A percentile compares a stretch with the other conserved stretches of the same genome.
Evolutionary conservation across 768 basidiomycete species (phyloP).

Genomic region (Boletus tomentosulus): DNA sequence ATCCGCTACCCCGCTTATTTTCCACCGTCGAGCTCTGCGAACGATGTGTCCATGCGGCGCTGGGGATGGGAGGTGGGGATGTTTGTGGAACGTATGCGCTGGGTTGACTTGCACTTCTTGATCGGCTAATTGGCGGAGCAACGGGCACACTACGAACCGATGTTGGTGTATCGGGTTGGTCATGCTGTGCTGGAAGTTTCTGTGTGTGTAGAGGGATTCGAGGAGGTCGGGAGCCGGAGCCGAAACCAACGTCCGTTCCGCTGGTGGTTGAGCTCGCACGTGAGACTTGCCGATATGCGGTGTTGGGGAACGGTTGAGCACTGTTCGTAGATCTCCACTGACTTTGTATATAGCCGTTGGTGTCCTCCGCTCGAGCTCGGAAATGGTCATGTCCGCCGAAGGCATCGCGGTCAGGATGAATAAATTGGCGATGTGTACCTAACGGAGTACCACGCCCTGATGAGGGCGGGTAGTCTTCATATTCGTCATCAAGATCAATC

Average conservation of each 20-base stretch:
- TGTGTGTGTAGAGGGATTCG: conserved; percentile 51
- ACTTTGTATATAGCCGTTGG: conserved; percentile 55
- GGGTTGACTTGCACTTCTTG: conserved; percentile 79
- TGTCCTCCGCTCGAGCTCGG: conserved; percentile 67
- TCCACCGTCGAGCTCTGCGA: conserved; percentile 37
- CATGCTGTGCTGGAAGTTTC: conserved; percentile 51
- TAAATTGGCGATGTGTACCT: conserved; percentile 54
- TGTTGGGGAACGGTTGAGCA: conserved; percentile 33
- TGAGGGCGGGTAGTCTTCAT: conserved; percentile 62
- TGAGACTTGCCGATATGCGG: conserved; percentile 38
- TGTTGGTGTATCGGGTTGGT: conserved; percentile 39
- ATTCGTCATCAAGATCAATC: conserved; percentile 68
- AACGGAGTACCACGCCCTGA: conserved; percentile 77
- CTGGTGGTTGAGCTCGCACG: conserved; percentile 47
- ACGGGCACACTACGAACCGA: conserved; percentile 20
- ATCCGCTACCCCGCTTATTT: conserved; percentile 78
- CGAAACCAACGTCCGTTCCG: conserved; percentile 37
- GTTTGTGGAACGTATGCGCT: conserved; percentile 57
- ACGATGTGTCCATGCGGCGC: conserved; percentile 47
- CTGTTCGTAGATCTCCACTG: conserved; percentile 58
- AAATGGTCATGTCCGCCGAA: conserved; percentile 47
- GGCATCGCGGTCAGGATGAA: conserved; percentile 56
- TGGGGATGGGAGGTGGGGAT: conserved; percentile 51
- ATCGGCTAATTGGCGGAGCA: conserved; percentile 45
- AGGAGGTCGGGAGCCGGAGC: conserved; percentile 38